Evolutionary conservation across 768 basidiomycete genomes (phyloP), one percentile per base, ranked within the genome.

Genomic region (Pleurotus tuoliensis): DNA sequence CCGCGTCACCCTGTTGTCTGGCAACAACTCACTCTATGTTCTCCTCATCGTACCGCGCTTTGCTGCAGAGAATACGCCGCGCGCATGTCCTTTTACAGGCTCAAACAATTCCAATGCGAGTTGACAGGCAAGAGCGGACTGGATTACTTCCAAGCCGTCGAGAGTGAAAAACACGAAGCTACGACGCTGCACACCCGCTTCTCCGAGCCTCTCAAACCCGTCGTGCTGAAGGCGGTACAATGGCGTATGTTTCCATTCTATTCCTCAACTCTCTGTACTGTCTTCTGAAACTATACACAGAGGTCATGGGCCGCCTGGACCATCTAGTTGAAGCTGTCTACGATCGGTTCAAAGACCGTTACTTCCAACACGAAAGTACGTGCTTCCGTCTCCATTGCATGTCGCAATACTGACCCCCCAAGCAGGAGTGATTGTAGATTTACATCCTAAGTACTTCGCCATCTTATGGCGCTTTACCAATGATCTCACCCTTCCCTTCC

Each of bases 41-140:
- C n/a, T 47, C 56, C 56, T 69, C 41, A 46, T 58, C 64, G 64
- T 53, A 63, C 56, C 56, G 56, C 61, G 55, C 48, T 22, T 46
- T 48, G 52, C 40, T 63, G 50, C 47, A 82, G 80, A 65, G 85
- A 92, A 20, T 98, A 96, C 76, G 84, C 90, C 45, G 84, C 91
- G 34, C 88, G 96, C 64, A 90, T 96, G 83, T 88, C 91, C 58
- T 98, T 97, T 78, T 97, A 97, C 76, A 83, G 86, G 55, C 82
- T 92, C 58, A 94, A 92, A 67, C 88, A 94, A 66, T 98, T 98
- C 73, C 93, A 96, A 67, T 98, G 96, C 69, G 96, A 98, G 76
- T 92, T 95, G 65, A 94, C 92, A 34, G 94, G 95, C 71, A 96
- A 94, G 76, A 89, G 91, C 62, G 87, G 88, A 55, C 81, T 98